These are phyloP conservation scores for Ulota crispa DNA, from an alignment of 225 moss, liverwort and hornwort species.

Conservation along the genomic window DNA sequence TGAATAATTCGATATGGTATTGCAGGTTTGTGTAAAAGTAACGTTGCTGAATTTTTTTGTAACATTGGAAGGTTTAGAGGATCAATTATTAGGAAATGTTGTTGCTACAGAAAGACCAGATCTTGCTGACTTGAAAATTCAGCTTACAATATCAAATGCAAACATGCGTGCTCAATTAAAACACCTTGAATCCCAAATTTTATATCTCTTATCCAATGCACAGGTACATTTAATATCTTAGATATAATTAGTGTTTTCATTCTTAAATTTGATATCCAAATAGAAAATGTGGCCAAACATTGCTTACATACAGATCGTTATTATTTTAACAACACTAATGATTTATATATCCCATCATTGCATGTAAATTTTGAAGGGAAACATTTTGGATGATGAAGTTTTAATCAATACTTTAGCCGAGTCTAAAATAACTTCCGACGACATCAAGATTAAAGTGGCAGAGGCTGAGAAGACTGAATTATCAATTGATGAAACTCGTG, in stretches of 20 bases:
- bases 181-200: conserved; percentile 75
- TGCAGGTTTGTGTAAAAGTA: conserved; percentile 82
- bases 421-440: conserved; percentile 82
- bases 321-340: not conserved
- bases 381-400: conserved; percentile 81
- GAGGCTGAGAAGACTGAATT: conserved; percentile 83
- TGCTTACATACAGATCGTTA: not conserved
- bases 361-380: conserved; percentile 43
- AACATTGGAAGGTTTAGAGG: conserved; percentile 81
- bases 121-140: conserved; percentile 79
- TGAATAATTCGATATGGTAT: not conserved
- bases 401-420: conserved; percentile 89
- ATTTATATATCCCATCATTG: no score
- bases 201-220: conserved; percentile 70
- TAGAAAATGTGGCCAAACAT: no score
- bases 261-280: no score
- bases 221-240: conserved; percentile 35
- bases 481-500: conserved; percentile 84
- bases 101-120: conserved; percentile 80
- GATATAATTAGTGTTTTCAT: no score
- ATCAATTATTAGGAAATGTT: conserved; percentile 80
- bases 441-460: conserved; percentile 79
- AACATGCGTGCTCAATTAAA: conserved; percentile 86
- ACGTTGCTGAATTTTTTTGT: conserved; percentile 92
- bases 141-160: conserved; percentile 84